Conservation (phyloP, 2,329 filamentous ascomycete species). For the Rhynchosporium agropyri region DNA sequence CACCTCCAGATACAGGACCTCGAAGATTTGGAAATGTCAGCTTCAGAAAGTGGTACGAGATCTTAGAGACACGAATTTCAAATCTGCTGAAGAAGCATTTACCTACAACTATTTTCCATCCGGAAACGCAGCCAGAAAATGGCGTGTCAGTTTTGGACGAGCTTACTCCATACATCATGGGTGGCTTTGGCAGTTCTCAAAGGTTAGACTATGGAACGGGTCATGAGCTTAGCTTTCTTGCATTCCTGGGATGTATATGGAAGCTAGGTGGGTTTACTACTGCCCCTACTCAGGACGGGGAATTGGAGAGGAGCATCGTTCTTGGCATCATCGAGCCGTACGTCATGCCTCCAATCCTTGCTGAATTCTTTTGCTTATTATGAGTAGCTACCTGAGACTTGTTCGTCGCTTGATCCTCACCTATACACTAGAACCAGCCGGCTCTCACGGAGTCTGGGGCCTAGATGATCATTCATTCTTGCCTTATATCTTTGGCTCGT, state of each 20-base stretch:
- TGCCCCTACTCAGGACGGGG: constrained; percentile 49
- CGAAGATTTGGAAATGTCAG: constrained; percentile 90
- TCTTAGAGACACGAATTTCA: constrained; percentile 63
- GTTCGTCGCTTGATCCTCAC: constrained; percentile 82
- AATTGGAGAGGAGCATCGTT: constrained; percentile 78
- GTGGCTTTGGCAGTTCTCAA: constrained; percentile 84
- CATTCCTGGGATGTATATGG: constrained; percentile 89
- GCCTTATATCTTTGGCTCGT: constrained; percentile 93
- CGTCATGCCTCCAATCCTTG: constrained; percentile 43
- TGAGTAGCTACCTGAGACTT: constrained; percentile 71
- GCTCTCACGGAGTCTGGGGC: constrained; percentile 97
- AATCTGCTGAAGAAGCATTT: constrained; percentile 61
- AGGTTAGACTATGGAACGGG: constrained; percentile 94
- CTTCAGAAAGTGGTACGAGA: constrained; percentile 80
- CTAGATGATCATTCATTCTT: constrained; percentile 96
- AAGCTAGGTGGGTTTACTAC: constrained; percentile 79
- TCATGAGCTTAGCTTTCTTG: constrained; percentile 92
- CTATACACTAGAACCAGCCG: constrained; percentile 92
- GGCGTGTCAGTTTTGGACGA: constrained; percentile 62
- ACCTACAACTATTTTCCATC: constrained; percentile 48
- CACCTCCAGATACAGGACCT: constrained; percentile 82
- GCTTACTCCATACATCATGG: constrained; percentile 77
- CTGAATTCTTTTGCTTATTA: constrained; percentile 19
- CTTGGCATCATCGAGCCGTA: constrained; percentile 81
- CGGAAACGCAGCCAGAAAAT: constrained; percentile 26